Percentiles rank a stretch among this genome's conserved stretches.
These are phyloP conservation scores for Tremellales sp. DNA, from an alignment of 1,284 basidiomycete genomes.

Conservation along the genomic window DNA sequence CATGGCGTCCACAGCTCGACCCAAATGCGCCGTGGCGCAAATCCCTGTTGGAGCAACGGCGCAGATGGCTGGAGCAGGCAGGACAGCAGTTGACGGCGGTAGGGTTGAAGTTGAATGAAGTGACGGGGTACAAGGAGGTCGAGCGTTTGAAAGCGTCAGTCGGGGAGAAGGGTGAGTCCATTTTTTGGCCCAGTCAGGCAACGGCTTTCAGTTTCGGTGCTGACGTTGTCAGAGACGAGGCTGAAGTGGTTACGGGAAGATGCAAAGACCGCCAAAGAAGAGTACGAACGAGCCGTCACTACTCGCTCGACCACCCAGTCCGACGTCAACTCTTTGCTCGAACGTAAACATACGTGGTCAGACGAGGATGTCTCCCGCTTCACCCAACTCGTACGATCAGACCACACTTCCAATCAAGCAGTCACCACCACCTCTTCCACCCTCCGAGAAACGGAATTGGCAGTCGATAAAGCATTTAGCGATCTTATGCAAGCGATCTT, in stretches of 20 bases:
- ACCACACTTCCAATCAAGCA: slow-evolving; percentile 75
- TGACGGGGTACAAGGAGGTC: slow-evolving; percentile 86
- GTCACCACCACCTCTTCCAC: slow-evolving; percentile 64
- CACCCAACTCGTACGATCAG: slow-evolving; percentile 77
- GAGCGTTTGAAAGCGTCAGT: slow-evolving; percentile 74
- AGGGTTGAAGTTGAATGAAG: slow-evolving; percentile 71
- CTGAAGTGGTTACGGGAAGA: slow-evolving; percentile 55
- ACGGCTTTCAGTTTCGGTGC: not conserved
- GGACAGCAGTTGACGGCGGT: slow-evolving; percentile 61
- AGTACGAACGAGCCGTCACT: slow-evolving; percentile 68
- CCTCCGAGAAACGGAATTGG: slow-evolving; percentile 69
- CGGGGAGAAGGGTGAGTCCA: slow-evolving; percentile 66
- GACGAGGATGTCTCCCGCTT: slow-evolving; percentile 76
- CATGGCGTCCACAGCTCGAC: not conserved
- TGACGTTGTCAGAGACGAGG: slow-evolving; percentile 28
- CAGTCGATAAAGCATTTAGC: slow-evolving; percentile 77
- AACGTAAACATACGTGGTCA: slow-evolving; percentile 76
- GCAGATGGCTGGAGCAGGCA: slow-evolving; percentile 8
- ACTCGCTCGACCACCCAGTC: slow-evolving; percentile 74
- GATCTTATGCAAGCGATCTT: slow-evolving; percentile 81
- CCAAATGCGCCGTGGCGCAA: not conserved
- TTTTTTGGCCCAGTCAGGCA: not conserved
- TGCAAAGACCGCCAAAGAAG: slow-evolving; percentile 63
- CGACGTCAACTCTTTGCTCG: slow-evolving; percentile 83
- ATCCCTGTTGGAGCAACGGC: not conserved